Percentiles rank a stretch among this genome's conserved stretches.
Conservation (phyloP, 2,329 filamentous ascomycete species). For the Xylaria sp. region DNA sequence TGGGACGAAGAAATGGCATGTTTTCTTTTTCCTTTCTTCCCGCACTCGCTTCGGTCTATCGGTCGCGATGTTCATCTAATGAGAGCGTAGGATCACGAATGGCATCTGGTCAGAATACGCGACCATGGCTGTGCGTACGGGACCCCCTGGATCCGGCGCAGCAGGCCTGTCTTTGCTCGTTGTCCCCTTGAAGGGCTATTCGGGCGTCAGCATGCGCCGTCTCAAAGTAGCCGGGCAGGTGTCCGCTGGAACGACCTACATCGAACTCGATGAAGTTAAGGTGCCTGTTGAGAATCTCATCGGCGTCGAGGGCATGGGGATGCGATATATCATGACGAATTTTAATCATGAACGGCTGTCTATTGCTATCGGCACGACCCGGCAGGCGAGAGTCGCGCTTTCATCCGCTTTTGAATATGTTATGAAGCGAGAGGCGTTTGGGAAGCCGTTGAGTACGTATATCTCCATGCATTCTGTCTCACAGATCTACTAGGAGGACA, state of each 20-base stretch:
- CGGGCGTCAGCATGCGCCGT: conserved; percentile 74
- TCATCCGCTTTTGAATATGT: conserved; percentile 53
- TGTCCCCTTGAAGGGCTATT: conserved; percentile 74
- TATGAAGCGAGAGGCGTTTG: conserved; percentile 54
- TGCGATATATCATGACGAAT: conserved; percentile 79
- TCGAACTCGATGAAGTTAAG: conserved; percentile 79
- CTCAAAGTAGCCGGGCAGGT: conserved; percentile 74
- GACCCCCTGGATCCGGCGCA: conserved; percentile 66
- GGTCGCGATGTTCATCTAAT: not conserved
- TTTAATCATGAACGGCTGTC: conserved; percentile 82
- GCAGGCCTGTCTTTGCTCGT: conserved; percentile 73
- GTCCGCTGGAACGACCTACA: conserved; percentile 76
- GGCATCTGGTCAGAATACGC: conserved; percentile 76
- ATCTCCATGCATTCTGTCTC: not conserved
- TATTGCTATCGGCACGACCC: conserved; percentile 72
- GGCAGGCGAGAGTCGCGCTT: conserved; percentile 63
- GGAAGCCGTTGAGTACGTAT: conserved; percentile 56
- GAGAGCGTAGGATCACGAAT: conserved; percentile 68
- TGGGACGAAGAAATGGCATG: conserved; percentile 78
- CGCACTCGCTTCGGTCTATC: not conserved
- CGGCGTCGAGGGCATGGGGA: conserved; percentile 75
- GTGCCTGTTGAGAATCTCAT: conserved; percentile 78
- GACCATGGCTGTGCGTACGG: conserved; percentile 79
- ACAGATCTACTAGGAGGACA: too few species aligned
- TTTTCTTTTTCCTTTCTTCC: not conserved